Percentiles rank a stretch among this genome's conserved stretches.
Conservation (phyloP, 2,329 filamentous ascomycete genomes). For the Penicillium janthinellum region DNA sequence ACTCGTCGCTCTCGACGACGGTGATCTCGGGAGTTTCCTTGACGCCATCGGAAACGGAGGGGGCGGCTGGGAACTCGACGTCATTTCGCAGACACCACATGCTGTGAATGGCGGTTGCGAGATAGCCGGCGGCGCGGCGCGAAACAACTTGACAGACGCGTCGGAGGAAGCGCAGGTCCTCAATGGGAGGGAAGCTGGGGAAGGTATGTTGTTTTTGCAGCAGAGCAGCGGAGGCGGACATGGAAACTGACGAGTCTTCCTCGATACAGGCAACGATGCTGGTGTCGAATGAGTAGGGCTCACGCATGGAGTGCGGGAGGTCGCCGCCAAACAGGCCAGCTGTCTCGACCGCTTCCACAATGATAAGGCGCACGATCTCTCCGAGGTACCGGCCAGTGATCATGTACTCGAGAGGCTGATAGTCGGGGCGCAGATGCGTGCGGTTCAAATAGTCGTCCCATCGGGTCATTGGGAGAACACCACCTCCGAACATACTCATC, state of each 20-base stretch:
- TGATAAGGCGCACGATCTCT: constrained; percentile 63
- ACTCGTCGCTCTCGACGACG: constrained; percentile 35
- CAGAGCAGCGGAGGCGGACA: constrained; percentile 45
- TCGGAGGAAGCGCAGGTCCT: constrained; percentile 59
- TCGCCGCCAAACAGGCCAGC: constrained; percentile 60
- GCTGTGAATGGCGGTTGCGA: constrained; percentile 65
- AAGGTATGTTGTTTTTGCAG: constrained; percentile 57
- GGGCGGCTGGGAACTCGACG: constrained; percentile 44
- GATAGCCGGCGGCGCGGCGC: constrained; percentile 61
- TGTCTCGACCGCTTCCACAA: constrained; percentile 60
- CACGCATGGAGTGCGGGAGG: constrained; percentile 56
- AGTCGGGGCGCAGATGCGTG: constrained; percentile 60
- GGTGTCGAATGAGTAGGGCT: constrained; percentile 62
- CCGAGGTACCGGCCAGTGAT: constrained; percentile 65
- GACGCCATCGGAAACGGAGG: constrained; percentile 21
- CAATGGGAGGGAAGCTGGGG: constrained; percentile 45
- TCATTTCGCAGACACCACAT: constrained; percentile 60
- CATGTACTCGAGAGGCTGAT: constrained; percentile 67
- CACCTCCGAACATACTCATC: constrained; percentile 65
- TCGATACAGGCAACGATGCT: constrained; percentile 61
- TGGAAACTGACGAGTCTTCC: constrained; percentile 42
- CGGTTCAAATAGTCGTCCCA: constrained; percentile 65
- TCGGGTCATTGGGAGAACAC: constrained; percentile 59
- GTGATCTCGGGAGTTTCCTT: constrained; percentile 39
- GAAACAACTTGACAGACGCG: constrained; percentile 57